phyloP scores from a whole-genome alignment of 169 alveolate genomes.

The Eimeria falciformis region DNA sequence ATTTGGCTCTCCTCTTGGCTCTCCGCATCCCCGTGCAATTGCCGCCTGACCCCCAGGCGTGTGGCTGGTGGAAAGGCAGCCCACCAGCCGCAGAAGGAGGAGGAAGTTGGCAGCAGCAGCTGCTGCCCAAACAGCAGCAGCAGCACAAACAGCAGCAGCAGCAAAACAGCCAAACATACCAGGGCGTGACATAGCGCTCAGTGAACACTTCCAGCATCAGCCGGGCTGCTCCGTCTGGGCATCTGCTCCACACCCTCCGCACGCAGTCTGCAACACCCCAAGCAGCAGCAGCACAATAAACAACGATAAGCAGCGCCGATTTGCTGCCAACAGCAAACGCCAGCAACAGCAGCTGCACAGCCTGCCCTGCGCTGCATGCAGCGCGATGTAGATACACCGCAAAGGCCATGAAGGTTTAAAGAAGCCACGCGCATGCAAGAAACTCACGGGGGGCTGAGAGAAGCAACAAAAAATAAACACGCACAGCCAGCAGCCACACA shows the following conservation, averaged over 20 bases:
- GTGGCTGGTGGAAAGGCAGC: neutral
- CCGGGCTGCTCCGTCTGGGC: constrained; percentile 33
- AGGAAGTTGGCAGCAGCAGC: neutral
- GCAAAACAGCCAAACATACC: neutral
- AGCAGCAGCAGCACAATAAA: neutral
- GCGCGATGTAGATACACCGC: neutral
- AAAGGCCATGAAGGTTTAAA: neutral
- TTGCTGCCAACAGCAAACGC: neutral
- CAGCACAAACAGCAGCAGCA: neutral
- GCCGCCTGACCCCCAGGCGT: neutral
- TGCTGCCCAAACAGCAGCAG: neutral
- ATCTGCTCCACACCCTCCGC: constrained; percentile 36
- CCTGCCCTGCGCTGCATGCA: neutral
- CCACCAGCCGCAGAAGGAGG: neutral
- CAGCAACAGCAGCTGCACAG: neutral
- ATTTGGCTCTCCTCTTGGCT: neutral
- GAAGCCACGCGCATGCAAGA: neutral
- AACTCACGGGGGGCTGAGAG: constrained; percentile 10
- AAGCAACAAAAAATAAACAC: constrained; percentile 57
- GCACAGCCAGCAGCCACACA: constrained; percentile 51
- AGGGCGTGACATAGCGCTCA: constrained; percentile 34
- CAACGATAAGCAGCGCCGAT: neutral
- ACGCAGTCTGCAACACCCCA: constrained; percentile 42
- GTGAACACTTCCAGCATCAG: constrained; percentile 60
- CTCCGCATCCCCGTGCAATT: neutral